phyloP scores from a whole-genome alignment of 371 early-diverging fungal genomes.

The Mucor mucedo region DNA sequence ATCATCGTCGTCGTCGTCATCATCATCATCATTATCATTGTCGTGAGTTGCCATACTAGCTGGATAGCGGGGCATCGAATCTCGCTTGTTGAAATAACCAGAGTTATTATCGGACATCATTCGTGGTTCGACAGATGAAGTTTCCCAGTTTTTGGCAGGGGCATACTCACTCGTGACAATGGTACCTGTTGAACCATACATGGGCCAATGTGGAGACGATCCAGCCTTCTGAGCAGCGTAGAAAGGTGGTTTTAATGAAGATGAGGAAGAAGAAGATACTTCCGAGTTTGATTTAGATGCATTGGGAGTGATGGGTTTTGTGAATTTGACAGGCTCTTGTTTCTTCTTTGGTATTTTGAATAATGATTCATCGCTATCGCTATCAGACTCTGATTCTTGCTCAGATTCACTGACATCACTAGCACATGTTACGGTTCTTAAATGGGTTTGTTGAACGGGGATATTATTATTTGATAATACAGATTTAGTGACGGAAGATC shows the following conservation, averaged over 20 bases:
- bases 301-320: slow-evolving; percentile 19
- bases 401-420: slow-evolving; percentile 47
- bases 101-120: slow-evolving; percentile 16
- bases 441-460: slow-evolving; percentile 15
- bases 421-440: slow-evolving; percentile 38
- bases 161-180: slow-evolving; percentile 13
- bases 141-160: slow-evolving; percentile 20
- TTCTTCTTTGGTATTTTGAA: slow-evolving; percentile 4
- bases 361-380: slow-evolving; percentile 19
- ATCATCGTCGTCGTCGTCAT: slow-evolving; percentile 27
- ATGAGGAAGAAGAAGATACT: slow-evolving; percentile 11
- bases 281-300: slow-evolving; percentile 26
- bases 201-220: slow-evolving; percentile 12
- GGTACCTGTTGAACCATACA: slow-evolving; percentile 20
- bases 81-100: slow-evolving; percentile 12
- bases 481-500: slow-evolving; percentile 1
- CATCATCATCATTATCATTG: slow-evolving; percentile 10
- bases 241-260: slow-evolving; percentile 13
- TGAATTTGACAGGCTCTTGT: neutral
- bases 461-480: neutral
- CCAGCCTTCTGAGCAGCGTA: slow-evolving; percentile 14
- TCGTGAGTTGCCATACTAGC: slow-evolving; percentile 5
- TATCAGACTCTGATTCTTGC: slow-evolving; percentile 22
- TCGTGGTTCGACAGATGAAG: slow-evolving; percentile 31
- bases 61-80: slow-evolving; percentile 13